Evolutionary conservation across 2,329 filamentous ascomycete species (phyloP).

Genomic region (Malbranchea cinnamomea): DNA sequence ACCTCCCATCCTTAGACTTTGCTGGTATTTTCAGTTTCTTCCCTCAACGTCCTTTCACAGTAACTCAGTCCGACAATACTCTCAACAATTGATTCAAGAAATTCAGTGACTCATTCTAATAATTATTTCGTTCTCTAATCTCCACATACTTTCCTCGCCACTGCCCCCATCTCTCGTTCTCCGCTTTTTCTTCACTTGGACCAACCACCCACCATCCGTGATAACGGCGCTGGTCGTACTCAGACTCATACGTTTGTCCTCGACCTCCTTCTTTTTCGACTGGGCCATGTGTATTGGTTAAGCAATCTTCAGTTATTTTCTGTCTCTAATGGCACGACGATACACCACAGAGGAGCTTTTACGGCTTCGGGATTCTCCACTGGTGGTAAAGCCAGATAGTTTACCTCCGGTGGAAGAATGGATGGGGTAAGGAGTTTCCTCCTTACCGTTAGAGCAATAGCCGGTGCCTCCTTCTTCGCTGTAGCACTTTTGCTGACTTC

Average conservation of each 20-base stretch:
- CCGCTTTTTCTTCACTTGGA: background rate
- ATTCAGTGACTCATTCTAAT: too few species aligned
- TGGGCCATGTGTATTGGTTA: conserved; percentile 13
- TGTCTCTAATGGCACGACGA: conserved; percentile 39
- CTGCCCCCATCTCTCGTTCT: background rate
- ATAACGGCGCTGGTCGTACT: background rate
- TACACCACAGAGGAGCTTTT: conserved; percentile 68
- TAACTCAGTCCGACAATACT: too few species aligned
- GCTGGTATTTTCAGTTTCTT: too few species aligned
- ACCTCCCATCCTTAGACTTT: too few species aligned
- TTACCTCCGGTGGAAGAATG: conserved; percentile 81
- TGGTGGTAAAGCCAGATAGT: conserved; percentile 64
- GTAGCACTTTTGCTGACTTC: conserved; percentile 12
- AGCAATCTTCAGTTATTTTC: too few species aligned
- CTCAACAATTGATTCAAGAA: too few species aligned
- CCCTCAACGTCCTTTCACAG: too few species aligned
- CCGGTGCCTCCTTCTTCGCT: background rate
- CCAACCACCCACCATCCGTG: background rate
- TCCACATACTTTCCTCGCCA: too few species aligned
- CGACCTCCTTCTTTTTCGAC: background rate
- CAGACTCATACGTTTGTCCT: background rate
- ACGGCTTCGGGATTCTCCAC: conserved; percentile 61
- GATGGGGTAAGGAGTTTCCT: conserved; percentile 64
- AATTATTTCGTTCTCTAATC: too few species aligned
- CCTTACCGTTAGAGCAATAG: conserved; percentile 8